phyloP scores from a whole-genome alignment of 345 rosid genomes.

The Populus simonii region DNA sequence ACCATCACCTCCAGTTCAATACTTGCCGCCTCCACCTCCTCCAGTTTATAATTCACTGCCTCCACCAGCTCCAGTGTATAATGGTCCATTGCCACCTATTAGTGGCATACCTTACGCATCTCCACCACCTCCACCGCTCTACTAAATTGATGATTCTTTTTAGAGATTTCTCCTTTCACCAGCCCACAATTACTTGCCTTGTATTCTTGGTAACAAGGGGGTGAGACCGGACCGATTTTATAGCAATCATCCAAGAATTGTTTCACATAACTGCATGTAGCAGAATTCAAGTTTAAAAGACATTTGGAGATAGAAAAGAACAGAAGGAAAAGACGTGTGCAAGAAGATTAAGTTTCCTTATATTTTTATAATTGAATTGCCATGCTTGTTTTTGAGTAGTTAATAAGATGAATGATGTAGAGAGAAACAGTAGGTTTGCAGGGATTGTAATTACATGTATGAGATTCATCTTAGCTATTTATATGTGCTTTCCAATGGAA shows the following conservation, averaged over 20 bases:
- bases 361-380: background rate
- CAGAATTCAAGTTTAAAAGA: background rate
- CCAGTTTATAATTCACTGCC: constrained; percentile 4
- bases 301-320: background rate
- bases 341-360: background rate
- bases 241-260: background rate
- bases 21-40: constrained; percentile 19
- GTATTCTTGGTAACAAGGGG: background rate
- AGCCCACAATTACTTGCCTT: background rate
- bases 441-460: constrained; percentile 9
- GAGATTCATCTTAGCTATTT: constrained; percentile 12
- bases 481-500: background rate
- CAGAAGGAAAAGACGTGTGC: background rate
- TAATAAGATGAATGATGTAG: constrained; percentile 15
- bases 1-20: background rate
- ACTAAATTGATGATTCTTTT: background rate
- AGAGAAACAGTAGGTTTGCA: constrained; percentile 5
- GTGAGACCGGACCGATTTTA: background rate
- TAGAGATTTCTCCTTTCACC: background rate
- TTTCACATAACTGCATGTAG: background rate
- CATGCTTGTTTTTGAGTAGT: background rate
- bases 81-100: constrained; percentile 35
- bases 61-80: constrained; percentile 17
- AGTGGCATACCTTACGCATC: constrained; percentile 35
- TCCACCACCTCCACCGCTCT: constrained; percentile 39